These are phyloP conservation scores for Rhodotorula babjevae DNA, from an alignment of 768 basidiomycete genomes.

Conservation along the genomic window DNA sequence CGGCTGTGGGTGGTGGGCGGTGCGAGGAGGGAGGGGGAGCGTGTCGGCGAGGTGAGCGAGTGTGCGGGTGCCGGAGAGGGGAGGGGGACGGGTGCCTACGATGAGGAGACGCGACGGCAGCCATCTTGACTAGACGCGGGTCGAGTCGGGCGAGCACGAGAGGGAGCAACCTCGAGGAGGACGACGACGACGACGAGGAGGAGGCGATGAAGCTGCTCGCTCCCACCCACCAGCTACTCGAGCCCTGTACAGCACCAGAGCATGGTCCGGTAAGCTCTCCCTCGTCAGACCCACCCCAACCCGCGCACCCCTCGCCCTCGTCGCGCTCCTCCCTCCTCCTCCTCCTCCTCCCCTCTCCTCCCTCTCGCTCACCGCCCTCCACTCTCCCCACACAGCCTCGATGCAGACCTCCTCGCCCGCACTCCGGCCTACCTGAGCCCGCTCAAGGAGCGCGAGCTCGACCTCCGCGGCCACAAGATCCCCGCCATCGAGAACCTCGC, in stretches of 20 bases:
- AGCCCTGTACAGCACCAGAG: neutral
- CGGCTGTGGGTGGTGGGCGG: neutral
- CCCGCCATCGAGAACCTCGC: slow-evolving; percentile 94
- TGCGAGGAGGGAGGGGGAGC: neutral
- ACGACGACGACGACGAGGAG: too few species aligned
- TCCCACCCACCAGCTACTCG: too few species aligned
- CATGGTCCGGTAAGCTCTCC: slow-evolving; percentile 6
- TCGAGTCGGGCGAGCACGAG: too few species aligned
- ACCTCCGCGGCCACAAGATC: slow-evolving; percentile 89
- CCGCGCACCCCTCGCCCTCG: neutral
- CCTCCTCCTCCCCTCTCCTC: neutral
- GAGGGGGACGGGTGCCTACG: neutral
- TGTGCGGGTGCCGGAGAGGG: neutral
- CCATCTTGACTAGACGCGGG: neutral
- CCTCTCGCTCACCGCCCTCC: slow-evolving; percentile 50
- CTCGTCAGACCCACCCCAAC: neutral
- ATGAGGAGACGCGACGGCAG: neutral
- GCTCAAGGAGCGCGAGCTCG: slow-evolving; percentile 81
- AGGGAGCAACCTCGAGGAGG: too few species aligned
- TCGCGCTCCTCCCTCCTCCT: too few species aligned
- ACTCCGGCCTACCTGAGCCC: slow-evolving; percentile 71
- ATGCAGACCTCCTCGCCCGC: slow-evolving; percentile 83
- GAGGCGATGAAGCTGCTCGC: too few species aligned
- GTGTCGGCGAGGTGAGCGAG: neutral
- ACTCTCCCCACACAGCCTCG: slow-evolving; percentile 67